phyloP scores from a whole-genome alignment of 1,284 basidiomycete genomes.

The Cutaneotrichosporon arboriforme region DNA sequence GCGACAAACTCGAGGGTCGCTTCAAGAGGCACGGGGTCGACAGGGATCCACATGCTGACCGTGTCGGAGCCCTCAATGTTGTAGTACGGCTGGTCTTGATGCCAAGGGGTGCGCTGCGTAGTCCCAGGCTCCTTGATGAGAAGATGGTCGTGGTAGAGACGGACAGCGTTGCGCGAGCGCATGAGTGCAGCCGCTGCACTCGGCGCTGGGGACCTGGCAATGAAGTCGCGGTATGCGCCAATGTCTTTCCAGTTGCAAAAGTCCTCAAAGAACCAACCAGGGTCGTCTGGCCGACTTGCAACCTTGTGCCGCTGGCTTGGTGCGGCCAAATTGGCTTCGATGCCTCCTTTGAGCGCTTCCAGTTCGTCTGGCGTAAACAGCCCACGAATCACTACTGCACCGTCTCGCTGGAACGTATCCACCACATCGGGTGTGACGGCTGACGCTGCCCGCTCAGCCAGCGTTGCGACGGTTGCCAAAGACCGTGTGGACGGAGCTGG shows the following conservation, averaged over 20 bases:
- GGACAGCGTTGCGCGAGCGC: neutral
- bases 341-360: constrained; percentile 4
- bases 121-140: constrained; percentile 17
- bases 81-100: constrained; percentile 22
- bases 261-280: constrained; percentile 21
- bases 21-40: constrained; percentile 11
- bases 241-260: constrained; percentile 17
- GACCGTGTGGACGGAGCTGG: too few relatives aligned
- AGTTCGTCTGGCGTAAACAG: constrained; percentile 15
- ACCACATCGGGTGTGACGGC: constrained; percentile 12
- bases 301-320: constrained; percentile 9
- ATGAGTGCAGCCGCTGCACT: constrained; percentile 10
- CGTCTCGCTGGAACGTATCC: constrained; percentile 6
- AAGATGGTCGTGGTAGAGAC: constrained; percentile 19
- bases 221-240: constrained; percentile 8
- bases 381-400: constrained; percentile 9
- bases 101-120: constrained; percentile 16
- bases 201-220: constrained; percentile 8
- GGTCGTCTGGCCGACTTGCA: constrained; percentile 9
- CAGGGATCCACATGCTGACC: constrained; percentile 17
- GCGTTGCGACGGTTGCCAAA: neutral
- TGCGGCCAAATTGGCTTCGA: constrained; percentile 9
- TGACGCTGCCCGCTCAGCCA: constrained; percentile 5
- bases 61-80: constrained; percentile 11
- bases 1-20: constrained; percentile 16